A percentile compares a stretch with the other conserved stretches of the same genome.
These are phyloP conservation scores for Puccinia novopanici DNA, from an alignment of 1,284 basidiomycete genomes.

Conservation along the genomic window DNA sequence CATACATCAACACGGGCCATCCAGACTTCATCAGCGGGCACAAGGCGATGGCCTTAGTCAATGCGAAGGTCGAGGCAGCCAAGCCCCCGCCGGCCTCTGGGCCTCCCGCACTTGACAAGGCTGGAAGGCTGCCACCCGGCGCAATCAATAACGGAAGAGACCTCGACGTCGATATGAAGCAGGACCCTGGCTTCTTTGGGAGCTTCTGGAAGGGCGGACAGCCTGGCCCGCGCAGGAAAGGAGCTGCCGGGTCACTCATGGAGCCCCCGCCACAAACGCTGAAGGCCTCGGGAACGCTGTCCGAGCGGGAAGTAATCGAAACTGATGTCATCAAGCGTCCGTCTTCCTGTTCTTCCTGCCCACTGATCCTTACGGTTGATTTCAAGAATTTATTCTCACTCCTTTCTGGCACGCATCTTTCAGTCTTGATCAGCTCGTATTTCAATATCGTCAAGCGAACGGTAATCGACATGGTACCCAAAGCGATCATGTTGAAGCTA, in stretches of 20 bases:
- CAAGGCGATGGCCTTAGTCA: slow-evolving; percentile 89
- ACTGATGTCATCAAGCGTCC: slow-evolving; percentile 86
- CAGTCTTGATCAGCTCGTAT: slow-evolving; percentile 83
- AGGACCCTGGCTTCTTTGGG: slow-evolving; percentile 86
- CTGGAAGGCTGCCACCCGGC: slow-evolving; percentile 67
- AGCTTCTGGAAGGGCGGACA: slow-evolving; percentile 74
- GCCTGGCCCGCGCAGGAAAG: slow-evolving; percentile 70
- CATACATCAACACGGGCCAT: slow-evolving; percentile 98
- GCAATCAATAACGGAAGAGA: slow-evolving; percentile 88
- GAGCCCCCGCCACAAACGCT: slow-evolving; percentile 87
- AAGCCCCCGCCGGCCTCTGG: slow-evolving; percentile 73
- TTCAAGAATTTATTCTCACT: slow-evolving; percentile 5
- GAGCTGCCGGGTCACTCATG: slow-evolving; percentile 66
- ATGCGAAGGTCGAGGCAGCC: slow-evolving; percentile 67
- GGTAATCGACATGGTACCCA: slow-evolving; percentile 99
- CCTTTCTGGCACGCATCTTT: slow-evolving; percentile 31
- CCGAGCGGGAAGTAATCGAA: slow-evolving; percentile 94
- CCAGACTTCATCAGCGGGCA: slow-evolving; percentile 97
- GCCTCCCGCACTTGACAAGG: slow-evolving; percentile 68
- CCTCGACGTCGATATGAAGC: slow-evolving; percentile 83
- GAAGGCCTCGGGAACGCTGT: slow-evolving; percentile 87
- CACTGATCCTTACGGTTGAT: neutral
- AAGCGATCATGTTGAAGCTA: slow-evolving; percentile 87
- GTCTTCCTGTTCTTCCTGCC: slow-evolving; percentile 51
- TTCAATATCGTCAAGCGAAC: slow-evolving; percentile 97